A percentile compares a stretch with the other conserved stretches of the same genome.
Conservation (phyloP, 106 monocot genomes). For the Phalaenopsis equestris region DNA sequence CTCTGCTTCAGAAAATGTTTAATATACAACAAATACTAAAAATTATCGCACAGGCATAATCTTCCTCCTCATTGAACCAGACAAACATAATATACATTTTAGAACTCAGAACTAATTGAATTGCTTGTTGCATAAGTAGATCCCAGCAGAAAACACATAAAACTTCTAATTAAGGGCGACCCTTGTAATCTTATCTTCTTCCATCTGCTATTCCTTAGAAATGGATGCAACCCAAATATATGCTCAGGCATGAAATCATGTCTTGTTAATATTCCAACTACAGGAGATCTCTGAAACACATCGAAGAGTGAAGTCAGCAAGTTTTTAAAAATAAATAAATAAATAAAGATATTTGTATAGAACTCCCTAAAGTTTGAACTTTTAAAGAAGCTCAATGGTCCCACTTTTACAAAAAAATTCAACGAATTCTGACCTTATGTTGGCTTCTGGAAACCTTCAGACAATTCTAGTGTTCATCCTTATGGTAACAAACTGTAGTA, state of each 20-base stretch:
- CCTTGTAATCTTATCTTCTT: constrained; percentile 29
- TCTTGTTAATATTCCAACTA: constrained; percentile 63
- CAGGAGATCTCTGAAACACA: constrained; percentile 42
- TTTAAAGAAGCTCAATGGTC: too few relatives aligned
- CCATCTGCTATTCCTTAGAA: constrained; percentile 26
- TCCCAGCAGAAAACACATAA: constrained; percentile 13
- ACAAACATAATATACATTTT: not conserved
- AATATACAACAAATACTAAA: not conserved
- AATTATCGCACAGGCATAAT: not conserved
- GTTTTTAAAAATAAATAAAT: too few relatives aligned
- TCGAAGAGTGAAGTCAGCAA: not conserved
- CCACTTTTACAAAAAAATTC: too few relatives aligned
- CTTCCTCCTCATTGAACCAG: not conserved
- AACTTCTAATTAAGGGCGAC: constrained; percentile 12
- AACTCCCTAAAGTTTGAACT: too few relatives aligned
- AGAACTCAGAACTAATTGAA: not conserved
- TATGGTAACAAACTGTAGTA: too few relatives aligned
- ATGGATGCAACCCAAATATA: constrained; percentile 48
- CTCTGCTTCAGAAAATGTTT: not conserved
- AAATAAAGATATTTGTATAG: too few relatives aligned
- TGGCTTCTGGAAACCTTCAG: too few relatives aligned
- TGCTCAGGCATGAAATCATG: constrained; percentile 74
- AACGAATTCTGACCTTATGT: too few relatives aligned
- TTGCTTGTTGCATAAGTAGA: not conserved
- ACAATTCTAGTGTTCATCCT: too few relatives aligned